Evolutionary conservation across 192 early-diverging fungal genomes (phyloP).

Genomic region (Linnemannia exigua): DNA sequence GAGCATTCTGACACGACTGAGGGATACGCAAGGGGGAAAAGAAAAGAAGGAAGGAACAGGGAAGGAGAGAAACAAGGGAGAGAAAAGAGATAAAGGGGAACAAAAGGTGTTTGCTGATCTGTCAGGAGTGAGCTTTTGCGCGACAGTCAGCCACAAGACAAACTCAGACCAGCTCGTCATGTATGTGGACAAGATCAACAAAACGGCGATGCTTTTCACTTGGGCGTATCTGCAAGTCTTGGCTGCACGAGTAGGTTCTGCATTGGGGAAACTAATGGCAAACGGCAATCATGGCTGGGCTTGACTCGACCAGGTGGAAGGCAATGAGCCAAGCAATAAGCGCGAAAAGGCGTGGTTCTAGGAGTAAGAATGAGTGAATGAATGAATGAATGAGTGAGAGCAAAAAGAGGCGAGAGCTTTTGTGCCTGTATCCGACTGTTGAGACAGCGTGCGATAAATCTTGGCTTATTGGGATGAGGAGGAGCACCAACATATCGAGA

Average conservation of each 20-base stretch:
- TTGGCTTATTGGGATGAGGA: not conserved
- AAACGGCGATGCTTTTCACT: not conserved
- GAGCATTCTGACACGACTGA: not conserved
- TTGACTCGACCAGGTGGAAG: not conserved
- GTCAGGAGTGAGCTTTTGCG: slow-evolving; percentile 1
- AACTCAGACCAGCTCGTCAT: not conserved
- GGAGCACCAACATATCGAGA: not conserved
- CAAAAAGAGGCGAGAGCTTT: not conserved
- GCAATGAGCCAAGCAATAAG: not conserved
- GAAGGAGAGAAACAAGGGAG: not conserved
- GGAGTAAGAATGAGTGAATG: not conserved
- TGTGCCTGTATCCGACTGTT: not conserved
- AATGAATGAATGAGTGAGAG: not conserved
- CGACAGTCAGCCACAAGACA: not conserved
- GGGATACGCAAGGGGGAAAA: not conserved
- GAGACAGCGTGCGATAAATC: not conserved
- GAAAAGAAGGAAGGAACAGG: not conserved
- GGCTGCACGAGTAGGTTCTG: not conserved
- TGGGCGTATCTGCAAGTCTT: not conserved
- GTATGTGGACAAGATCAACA: not conserved
- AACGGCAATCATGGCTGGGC: too few relatives aligned
- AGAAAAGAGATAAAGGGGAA: not conserved
- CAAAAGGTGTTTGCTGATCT: slow-evolving; percentile 10
- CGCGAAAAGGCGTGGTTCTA: not conserved
- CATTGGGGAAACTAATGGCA: not conserved